Evolutionary conservation across 192 early-diverging fungal genomes (phyloP), one percentile per base, ranked within the genome.

Genomic region (Neocallimastix lanati): DNA sequence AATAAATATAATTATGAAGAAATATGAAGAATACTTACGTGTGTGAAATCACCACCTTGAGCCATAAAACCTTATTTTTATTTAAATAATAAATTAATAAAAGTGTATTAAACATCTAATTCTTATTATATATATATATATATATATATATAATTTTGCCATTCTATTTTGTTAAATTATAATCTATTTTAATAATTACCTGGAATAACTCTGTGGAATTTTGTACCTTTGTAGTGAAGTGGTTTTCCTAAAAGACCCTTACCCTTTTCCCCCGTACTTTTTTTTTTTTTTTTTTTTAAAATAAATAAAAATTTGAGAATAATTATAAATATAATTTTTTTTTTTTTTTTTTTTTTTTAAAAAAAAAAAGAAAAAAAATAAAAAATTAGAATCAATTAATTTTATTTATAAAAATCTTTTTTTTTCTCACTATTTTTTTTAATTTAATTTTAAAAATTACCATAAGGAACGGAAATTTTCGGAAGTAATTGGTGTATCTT

Each of bases 11-110:
- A n/a, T n/a, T n/a, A n/a, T n/a, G n/a, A n/a, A n/a, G n/a, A n/a
- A n/a, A n/a, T n/a, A n/a, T n/a, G n/a, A n/a, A n/a, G n/a, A n/a
- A n/a, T n/a, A n/a, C 9, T 67, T 67, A 67, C 86, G 80, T 86
- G 87, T 40, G 93, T 93, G 79, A 94, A 93, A 83, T 94, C 93
- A 36, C 93, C 93, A 79, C 95, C 95, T 86, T 97, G 96, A 81
- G 92, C 86, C 95, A 96, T 96, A 81, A 96, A 96, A n/a, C 50
- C 50, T 67, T 11, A 50, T 50, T 50, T 13, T 50, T 13, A 25
- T 37, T 35, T 35, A 35, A 35, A 35, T 3, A 35, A 81, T 15
- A 85, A 82, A 67, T 88, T 85, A 50, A 33, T 33, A 33, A 33
- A 6, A 33, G n/a, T 67, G 50, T 67, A 67, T 67, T 67, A 67